These are phyloP conservation scores for Sisymbrium altissimum DNA, from an alignment of 345 rosid species.

Conservation along the genomic window DNA sequence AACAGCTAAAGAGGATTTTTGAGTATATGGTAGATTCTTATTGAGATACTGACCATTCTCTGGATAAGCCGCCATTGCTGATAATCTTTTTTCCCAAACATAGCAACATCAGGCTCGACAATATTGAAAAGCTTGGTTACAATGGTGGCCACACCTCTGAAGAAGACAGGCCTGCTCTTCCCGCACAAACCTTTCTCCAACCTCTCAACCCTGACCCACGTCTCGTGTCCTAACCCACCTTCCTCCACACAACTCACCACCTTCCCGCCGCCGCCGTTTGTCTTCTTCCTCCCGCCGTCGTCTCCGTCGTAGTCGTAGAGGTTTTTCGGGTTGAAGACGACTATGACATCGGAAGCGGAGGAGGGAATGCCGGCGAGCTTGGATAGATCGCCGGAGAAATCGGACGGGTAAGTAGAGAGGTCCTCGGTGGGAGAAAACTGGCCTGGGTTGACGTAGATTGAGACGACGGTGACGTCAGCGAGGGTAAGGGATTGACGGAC, in stretches of 20 bases:
- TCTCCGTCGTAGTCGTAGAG: conserved; percentile 54
- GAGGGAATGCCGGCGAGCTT: conserved; percentile 57
- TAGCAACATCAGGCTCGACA: conserved; percentile 82
- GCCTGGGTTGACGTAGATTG: conserved; percentile 93
- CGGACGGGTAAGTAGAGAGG: conserved; percentile 88
- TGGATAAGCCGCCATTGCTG: conserved; percentile 75
- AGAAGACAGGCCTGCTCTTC: conserved; percentile 82
- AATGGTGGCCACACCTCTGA: conserved; percentile 82
- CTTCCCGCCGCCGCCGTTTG: conserved; percentile 3
- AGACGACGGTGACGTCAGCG: conserved; percentile 59
- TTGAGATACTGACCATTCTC: conserved; percentile 49
- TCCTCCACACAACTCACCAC: conserved; percentile 65
- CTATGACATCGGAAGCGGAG: conserved; percentile 58
- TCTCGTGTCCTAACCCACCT: conserved; percentile 62
- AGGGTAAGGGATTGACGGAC: conserved; percentile 52
- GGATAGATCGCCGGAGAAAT: conserved; percentile 64
- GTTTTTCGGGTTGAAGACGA: conserved; percentile 66
- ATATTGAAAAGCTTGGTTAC: conserved; percentile 81
- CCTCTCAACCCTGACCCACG: conserved; percentile 89
- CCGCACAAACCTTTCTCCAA: conserved; percentile 91
- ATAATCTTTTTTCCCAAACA: conserved; percentile 88
- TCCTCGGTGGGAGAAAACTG: conserved; percentile 92
- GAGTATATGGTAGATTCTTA: too few relatives aligned
- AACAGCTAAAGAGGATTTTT: too few relatives aligned
- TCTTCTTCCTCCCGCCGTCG: neutral